Base-by-base conservation (phyloP, 768 basidiomycete genomes). In the Mycena olivaceomarginata region DNA sequence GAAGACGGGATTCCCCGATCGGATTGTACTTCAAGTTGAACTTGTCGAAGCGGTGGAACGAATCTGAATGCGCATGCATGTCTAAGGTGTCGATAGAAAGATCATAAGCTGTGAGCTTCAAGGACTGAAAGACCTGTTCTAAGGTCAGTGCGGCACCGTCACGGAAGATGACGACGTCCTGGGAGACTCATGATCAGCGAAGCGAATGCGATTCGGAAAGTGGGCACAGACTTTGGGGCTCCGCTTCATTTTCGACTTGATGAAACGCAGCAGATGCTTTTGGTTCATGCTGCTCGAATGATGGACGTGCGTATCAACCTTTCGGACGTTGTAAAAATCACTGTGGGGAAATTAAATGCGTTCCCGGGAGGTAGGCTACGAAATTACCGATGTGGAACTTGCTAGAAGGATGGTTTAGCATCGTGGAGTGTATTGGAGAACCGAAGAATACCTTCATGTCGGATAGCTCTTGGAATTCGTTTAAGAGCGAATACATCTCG, bases 251-350 rank as follows among this genome's bases (percentile, higher is more conserved):
- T 98, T 98, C 22, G 94, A 93, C 85, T 99, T 99, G 88, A 99
- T 99, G 87, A 99, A 99, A 11, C 98, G 97, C 15, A 99, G 88
- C 22, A 99, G 87, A 87, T 99, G 98, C 85, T 99, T 99, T 85
- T 99, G 98, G 84, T 99, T 99, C 98, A 99, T 99, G 86, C 96
- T 96, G 76, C 98, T 98, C 5, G 98, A 98, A 84, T 99, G 97
- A 82, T 99, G 98, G 40, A 99, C 96, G 85, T 99, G 98, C 10
- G 98, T 99, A 83, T 99, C 98, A 75, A 99, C 98, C 84, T 99
- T 99, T 37, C 98, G 94, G 67, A 97, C 90, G 83, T 99, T 99
- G 86, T 99, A 99, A 81, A 99, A 99, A 86, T 99, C 98, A 75
- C 98, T 98, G 82, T n/a, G 75, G 13, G 25, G 68, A 80, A 76